Conservation (phyloP, 108 stramenopile genomes). For the Cyclostephanos tholiformis region DNA sequence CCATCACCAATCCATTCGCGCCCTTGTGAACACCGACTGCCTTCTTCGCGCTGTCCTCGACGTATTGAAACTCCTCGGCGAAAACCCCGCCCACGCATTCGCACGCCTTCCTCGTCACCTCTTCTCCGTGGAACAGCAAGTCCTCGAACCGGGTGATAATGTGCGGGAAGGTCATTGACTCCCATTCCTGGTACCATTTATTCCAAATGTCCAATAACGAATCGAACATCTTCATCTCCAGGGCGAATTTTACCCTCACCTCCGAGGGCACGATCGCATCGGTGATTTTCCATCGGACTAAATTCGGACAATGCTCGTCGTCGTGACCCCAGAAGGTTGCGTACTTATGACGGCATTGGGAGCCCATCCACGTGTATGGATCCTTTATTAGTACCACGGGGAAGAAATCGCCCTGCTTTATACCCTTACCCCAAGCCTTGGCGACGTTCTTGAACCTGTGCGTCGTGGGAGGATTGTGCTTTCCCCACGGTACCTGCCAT, state of each 20-base stretch:
- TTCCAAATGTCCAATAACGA: constrained; percentile 75
- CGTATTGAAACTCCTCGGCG: constrained; percentile 61
- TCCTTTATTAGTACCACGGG: constrained; percentile 64
- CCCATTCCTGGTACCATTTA: constrained; percentile 78
- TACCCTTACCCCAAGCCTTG: constrained; percentile 44
- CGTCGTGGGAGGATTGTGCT: constrained; percentile 59
- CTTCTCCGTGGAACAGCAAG: constrained; percentile 76
- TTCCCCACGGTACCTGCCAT: constrained; percentile 57
- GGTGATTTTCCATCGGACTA: constrained; percentile 46
- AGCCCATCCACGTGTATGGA: constrained; percentile 54
- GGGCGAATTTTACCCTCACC: constrained; percentile 44
- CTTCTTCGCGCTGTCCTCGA: constrained; percentile 65
- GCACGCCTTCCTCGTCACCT: constrained; percentile 65
- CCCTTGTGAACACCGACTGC: constrained; percentile 58
- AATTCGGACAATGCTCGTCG: constrained; percentile 53
- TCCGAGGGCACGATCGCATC: constrained; percentile 22
- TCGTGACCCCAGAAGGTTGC: constrained; percentile 52
- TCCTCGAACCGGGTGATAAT: constrained; percentile 88
- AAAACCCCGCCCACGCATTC: constrained; percentile 77
- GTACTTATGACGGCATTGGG: constrained; percentile 57
- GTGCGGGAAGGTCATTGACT: constrained; percentile 65
- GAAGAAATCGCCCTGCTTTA: constrained; percentile 47
- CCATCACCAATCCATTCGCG: constrained; percentile 68
- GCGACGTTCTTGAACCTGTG: constrained; percentile 36
- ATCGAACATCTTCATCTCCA: constrained; percentile 35